phyloP scores from a whole-genome alignment of 805 yeast species.

The Tetrapisispora taiwanensis region DNA sequence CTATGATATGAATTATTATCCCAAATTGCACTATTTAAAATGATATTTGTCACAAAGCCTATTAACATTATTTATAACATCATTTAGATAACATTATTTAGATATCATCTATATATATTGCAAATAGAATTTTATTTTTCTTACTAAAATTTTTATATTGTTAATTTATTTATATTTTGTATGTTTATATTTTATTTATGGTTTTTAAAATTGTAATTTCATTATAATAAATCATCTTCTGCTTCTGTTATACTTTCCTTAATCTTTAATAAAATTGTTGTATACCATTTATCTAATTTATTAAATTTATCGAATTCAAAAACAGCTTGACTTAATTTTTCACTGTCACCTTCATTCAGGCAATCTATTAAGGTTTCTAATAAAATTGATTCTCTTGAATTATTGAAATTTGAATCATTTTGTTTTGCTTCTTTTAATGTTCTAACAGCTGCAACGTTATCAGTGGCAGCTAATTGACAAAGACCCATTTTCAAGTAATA shows the following conservation, averaged over 20 bases:
- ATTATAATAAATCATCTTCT: slow-evolving; percentile 48
- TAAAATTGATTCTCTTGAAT: slow-evolving; percentile 65
- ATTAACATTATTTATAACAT: no score
- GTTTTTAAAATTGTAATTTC: neutral
- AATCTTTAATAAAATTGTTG: slow-evolving; percentile 70
- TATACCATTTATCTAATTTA: slow-evolving; percentile 85
- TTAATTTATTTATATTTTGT: no score
- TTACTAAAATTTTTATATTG: no score
- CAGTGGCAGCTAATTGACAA: slow-evolving; percentile 76
- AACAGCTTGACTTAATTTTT: slow-evolving; percentile 60
- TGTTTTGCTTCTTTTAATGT: slow-evolving; percentile 51
- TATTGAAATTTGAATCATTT: slow-evolving; percentile 67
- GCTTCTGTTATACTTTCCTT: slow-evolving; percentile 62
- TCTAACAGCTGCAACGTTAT: slow-evolving; percentile 75
- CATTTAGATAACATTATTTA: no score
- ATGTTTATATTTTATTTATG: neutral
- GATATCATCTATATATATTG: no score
- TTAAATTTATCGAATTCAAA: slow-evolving; percentile 79
- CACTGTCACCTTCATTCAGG: slow-evolving; percentile 71
- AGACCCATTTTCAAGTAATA: slow-evolving; percentile 76
- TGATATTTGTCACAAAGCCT: no score
- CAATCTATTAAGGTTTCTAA: slow-evolving; percentile 58
- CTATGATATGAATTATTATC: no score
- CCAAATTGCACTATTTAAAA: no score
- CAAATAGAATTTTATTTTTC: no score